Evolutionary conservation across 2,329 filamentous ascomycete species (phyloP).

Genomic region (Fusarium sp.): DNA sequence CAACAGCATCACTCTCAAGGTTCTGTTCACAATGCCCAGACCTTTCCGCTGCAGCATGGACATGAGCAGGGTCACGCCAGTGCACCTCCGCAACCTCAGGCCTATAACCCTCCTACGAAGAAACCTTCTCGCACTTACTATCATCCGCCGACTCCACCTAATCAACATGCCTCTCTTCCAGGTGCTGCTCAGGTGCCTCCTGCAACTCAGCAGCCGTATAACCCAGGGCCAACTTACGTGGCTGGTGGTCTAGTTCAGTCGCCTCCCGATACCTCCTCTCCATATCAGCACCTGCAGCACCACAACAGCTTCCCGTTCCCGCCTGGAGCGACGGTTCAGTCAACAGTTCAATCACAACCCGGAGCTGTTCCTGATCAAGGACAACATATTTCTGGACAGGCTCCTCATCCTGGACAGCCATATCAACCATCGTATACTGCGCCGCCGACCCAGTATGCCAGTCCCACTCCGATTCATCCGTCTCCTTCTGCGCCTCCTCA

Average conservation of each 20-base stretch:
- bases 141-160: neutral
- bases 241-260: neutral
- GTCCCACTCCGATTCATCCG: neutral
- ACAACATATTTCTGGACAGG: neutral
- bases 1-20: slow-evolving; percentile 12
- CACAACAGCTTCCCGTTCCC: neutral
- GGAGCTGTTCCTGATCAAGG: neutral
- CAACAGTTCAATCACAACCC: neutral
- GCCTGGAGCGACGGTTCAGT: neutral
- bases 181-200: neutral
- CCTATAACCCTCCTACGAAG: neutral
- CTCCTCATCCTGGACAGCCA: neutral
- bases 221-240: neutral
- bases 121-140: neutral
- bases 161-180: slow-evolving; percentile 4
- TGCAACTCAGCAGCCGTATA: neutral
- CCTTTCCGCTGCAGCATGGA: slow-evolving; percentile 1
- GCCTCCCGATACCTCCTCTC: neutral
- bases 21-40: slow-evolving; percentile 4
- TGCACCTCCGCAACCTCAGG: neutral
- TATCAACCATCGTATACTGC: slow-evolving; percentile 5
- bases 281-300: neutral
- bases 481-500: neutral
- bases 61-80: neutral
- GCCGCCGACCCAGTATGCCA: neutral